phyloP scores from a whole-genome alignment of 169 alveolate species.

The Cryptosporidium xiaoi region DNA sequence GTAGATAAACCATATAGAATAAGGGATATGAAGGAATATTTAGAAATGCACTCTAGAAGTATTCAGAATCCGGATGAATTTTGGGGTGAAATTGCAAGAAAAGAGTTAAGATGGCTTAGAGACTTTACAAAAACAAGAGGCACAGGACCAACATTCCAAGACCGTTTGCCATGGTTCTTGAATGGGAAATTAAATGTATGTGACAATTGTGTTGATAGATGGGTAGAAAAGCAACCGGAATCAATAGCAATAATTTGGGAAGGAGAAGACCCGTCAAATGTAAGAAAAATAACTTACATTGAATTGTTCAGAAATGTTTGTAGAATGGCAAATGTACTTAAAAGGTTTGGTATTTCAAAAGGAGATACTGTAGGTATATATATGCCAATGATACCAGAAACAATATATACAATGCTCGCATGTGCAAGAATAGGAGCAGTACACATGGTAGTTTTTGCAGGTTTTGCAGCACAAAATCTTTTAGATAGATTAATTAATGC shows the following conservation, averaged over 20 bases:
- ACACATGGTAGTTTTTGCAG: constrained; percentile 98
- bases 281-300: constrained; percentile 81
- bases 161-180: constrained; percentile 84
- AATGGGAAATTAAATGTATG: constrained; percentile 91
- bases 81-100: constrained; percentile 68
- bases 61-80: constrained; percentile 54
- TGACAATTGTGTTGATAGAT: constrained; percentile 93
- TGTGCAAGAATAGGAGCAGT: constrained; percentile 98
- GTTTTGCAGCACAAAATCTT: constrained; percentile 94
- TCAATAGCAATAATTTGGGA: constrained; percentile 89
- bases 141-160: constrained; percentile 53
- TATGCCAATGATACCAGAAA: constrained; percentile 96
- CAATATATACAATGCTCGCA: constrained; percentile 93
- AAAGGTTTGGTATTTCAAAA: constrained; percentile 90
- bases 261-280: constrained; percentile 87
- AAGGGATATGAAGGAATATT: background rate
- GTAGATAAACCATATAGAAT: constrained; percentile 50
- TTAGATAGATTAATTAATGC: constrained; percentile 93
- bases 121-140: constrained; percentile 47
- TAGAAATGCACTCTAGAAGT: constrained; percentile 19
- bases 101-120: constrained; percentile 59
- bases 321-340: constrained; percentile 91
- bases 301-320: constrained; percentile 85
- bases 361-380: constrained; percentile 96
- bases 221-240: constrained; percentile 90